These are phyloP conservation scores for Trifolium pratense DNA, from an alignment of 306 rosid genomes.

Conservation along the genomic window DNA sequence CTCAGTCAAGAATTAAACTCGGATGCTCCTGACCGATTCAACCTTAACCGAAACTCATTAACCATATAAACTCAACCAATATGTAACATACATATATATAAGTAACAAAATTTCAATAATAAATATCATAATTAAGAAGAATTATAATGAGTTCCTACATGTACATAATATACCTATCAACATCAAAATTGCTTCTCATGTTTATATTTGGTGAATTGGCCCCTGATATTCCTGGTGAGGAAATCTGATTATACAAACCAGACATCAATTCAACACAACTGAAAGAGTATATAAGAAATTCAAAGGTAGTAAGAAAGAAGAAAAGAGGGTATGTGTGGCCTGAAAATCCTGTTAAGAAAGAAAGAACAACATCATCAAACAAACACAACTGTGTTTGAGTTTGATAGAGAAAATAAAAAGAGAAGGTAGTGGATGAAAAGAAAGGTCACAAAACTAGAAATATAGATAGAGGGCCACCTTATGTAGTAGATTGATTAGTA, in stretches of 20 bases:
- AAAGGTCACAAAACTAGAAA: constrained; percentile 46
- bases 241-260: constrained; percentile 56
- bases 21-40: background rate
- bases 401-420: constrained; percentile 28
- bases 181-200: constrained; percentile 56
- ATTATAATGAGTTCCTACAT: background rate
- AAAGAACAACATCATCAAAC: constrained; percentile 13
- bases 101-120: constrained; percentile 1
- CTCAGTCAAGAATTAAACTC: background rate
- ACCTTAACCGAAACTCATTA: background rate
- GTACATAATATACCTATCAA: constrained; percentile 48
- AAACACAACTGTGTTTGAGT: constrained; percentile 17
- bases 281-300: constrained; percentile 28
- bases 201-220: constrained; percentile 59
- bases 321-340: constrained; percentile 18
- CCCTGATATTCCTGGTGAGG: constrained; percentile 58
- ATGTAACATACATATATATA: too few relatives aligned
- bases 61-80: too few relatives aligned
- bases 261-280: constrained; percentile 52
- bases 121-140: constrained; percentile 21
- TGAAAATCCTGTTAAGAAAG: constrained; percentile 20
- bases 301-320: constrained; percentile 20
- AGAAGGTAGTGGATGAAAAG: constrained; percentile 38
- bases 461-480: constrained; percentile 51
- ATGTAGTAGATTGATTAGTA: constrained; percentile 45